A percentile compares a stretch with the other conserved stretches of the same genome.
phyloP scores from a whole-genome alignment of 352 stramenopile species.

The Phytopythium ostracodes region DNA sequence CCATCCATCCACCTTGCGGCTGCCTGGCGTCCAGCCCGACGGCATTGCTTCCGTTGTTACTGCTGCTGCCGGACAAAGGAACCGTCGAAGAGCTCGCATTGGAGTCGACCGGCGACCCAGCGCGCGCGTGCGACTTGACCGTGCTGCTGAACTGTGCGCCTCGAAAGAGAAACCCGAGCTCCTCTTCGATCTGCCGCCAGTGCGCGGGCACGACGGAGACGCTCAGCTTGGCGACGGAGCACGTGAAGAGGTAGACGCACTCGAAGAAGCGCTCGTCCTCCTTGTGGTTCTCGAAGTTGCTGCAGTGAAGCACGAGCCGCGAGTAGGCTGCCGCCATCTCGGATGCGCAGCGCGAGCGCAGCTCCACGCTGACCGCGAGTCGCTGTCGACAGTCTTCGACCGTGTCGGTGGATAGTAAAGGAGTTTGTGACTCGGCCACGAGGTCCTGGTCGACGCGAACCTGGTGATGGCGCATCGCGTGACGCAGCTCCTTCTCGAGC shows the following conservation, averaged over 20 bases:
- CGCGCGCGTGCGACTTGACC: conserved; percentile 38
- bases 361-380: conserved; percentile 23
- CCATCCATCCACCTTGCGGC: not conserved
- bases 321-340: conserved; percentile 55
- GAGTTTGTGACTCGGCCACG: not conserved
- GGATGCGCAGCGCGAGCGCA: conserved; percentile 23
- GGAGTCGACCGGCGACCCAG: not conserved
- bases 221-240: conserved; percentile 64
- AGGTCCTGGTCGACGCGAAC: conserved; percentile 18
- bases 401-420: not conserved
- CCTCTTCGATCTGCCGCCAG: conserved; percentile 60
- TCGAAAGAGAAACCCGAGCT: conserved; percentile 72
- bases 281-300: conserved; percentile 82
- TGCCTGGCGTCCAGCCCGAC: not conserved
- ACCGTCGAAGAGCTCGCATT: not conserved
- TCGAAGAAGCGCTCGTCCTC: conserved; percentile 82
- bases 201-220: conserved; percentile 30
- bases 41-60: not conserved
- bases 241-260: conserved; percentile 77
- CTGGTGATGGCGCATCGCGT: conserved; percentile 20
- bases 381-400: conserved; percentile 23
- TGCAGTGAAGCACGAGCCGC: conserved; percentile 72
- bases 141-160: conserved; percentile 68
- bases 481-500: conserved; percentile 37
- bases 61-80: not conserved